Percentiles rank a stretch among this genome's conserved stretches.
phyloP scores from a whole-genome alignment of 2,329 filamentous ascomycete genomes.

The Trichoderma citrinoviride region DNA sequence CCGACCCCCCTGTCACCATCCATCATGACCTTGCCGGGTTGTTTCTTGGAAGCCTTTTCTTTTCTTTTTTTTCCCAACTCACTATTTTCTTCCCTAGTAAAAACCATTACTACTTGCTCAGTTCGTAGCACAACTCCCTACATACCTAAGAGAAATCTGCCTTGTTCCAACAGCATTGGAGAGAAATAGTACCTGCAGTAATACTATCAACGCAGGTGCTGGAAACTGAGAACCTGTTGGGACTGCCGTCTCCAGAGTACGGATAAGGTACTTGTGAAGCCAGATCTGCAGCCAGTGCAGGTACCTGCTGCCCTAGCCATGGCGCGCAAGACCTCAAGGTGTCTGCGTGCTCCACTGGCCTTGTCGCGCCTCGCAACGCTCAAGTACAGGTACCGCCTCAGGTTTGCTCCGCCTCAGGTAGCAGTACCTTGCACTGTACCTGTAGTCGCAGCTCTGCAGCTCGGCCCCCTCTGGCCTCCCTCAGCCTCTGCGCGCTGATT shows the following conservation, averaged over 20 bases:
- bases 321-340: not conserved
- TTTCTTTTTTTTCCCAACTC: not conserved
- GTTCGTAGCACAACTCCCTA: not conserved
- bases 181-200: no score
- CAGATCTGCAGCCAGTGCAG: no score
- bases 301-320: not conserved
- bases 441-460: constrained; percentile 24
- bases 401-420: constrained; percentile 17
- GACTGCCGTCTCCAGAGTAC: not conserved
- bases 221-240: no score
- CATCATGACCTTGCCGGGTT: not conserved
- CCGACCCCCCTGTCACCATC: constrained; percentile 8
- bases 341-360: not conserved
- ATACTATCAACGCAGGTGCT: no score
- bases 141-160: not conserved
- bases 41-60: not conserved
- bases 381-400: not conserved
- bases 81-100: not conserved
- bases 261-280: not conserved
- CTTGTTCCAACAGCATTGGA: no score
- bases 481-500: constrained; percentile 25
- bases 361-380: not conserved
- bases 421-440: not conserved
- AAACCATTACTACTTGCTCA: no score
- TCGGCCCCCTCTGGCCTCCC: constrained; percentile 19